phyloP scores from a whole-genome alignment of 2,329 filamentous ascomycete genomes.

The Calonectria pteridis region DNA sequence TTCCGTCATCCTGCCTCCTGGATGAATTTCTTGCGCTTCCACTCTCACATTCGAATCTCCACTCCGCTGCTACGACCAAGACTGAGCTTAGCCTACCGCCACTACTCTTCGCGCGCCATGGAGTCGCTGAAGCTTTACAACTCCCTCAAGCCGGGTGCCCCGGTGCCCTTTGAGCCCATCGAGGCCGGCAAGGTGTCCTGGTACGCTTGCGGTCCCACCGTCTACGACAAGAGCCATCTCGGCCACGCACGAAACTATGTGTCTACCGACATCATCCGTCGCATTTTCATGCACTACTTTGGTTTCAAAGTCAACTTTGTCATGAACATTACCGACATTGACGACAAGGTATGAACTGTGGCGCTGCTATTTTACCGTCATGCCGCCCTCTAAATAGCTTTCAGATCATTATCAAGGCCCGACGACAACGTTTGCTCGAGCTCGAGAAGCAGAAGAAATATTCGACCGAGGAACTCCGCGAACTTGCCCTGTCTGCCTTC shows the following conservation, averaged over 20 bases:
- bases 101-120: conserved; percentile 57
- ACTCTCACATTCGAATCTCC: conserved; percentile 44
- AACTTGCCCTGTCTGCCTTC: conserved; percentile 67
- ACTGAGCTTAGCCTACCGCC: conserved; percentile 45
- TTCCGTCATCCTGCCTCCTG: conserved; percentile 37
- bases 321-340: conserved; percentile 92
- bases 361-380: background rate
- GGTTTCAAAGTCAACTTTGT: conserved; percentile 86
- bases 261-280: conserved; percentile 87
- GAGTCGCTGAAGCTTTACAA: conserved; percentile 81
- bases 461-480: conserved; percentile 58
- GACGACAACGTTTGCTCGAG: conserved; percentile 85
- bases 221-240: conserved; percentile 85
- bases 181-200: conserved; percentile 80
- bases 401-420: conserved; percentile 71
- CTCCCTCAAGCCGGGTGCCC: conserved; percentile 78
- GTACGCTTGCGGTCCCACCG: conserved; percentile 92
- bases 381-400: conserved; percentile 33
- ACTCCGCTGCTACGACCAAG: conserved; percentile 39
- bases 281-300: conserved; percentile 87
- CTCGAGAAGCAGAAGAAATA: conserved; percentile 79
- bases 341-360: conserved; percentile 71
- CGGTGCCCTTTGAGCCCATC: conserved; percentile 80
- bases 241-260: conserved; percentile 93
- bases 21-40: conserved; percentile 53